phyloP scores from a whole-genome alignment of 495 filamentous ascomycete genomes.

The Hypoxylon fuscum region DNA sequence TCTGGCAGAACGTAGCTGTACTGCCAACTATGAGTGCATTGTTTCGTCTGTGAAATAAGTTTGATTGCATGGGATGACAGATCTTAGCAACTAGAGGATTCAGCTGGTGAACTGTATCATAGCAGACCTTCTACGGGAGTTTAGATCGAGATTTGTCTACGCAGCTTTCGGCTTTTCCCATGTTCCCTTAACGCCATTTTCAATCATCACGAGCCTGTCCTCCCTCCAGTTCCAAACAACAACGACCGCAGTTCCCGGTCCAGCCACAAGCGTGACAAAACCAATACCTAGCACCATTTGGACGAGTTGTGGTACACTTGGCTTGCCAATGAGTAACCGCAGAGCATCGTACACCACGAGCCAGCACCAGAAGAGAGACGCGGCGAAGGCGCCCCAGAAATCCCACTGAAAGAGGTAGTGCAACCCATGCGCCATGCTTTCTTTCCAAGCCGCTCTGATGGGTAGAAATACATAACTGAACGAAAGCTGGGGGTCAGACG shows the following conservation, averaged over 20 bases:
- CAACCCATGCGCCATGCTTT: constrained; percentile 34
- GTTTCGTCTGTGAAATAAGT: too few species aligned
- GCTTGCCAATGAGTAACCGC: constrained; percentile 28
- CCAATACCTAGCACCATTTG: constrained; percentile 28
- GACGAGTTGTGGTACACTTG: constrained; percentile 9
- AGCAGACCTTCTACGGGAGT: too few species aligned
- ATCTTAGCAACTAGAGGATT: neutral
- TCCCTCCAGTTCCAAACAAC: constrained; percentile 50
- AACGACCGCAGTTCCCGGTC: constrained; percentile 44
- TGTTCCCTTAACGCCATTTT: constrained; percentile 26
- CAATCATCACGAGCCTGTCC: constrained; percentile 40
- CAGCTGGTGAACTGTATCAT: too few species aligned
- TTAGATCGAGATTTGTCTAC: constrained; percentile 1
- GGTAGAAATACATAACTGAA: constrained; percentile 42
- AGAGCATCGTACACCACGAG: constrained; percentile 34
- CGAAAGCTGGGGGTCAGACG: constrained; percentile 30
- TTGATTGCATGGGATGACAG: neutral
- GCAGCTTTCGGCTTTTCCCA: constrained; percentile 38
- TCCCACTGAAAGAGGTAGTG: constrained; percentile 45
- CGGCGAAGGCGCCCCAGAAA: constrained; percentile 37
- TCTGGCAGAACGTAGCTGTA: neutral
- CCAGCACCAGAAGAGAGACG: constrained; percentile 39
- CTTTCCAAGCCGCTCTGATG: constrained; percentile 15
- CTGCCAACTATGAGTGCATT: neutral
- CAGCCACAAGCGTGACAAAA: constrained; percentile 26